Evolutionary conservation across 2,329 filamentous ascomycete genomes (phyloP).

Genomic region (Paraphaeosphaeria sporulosa): DNA sequence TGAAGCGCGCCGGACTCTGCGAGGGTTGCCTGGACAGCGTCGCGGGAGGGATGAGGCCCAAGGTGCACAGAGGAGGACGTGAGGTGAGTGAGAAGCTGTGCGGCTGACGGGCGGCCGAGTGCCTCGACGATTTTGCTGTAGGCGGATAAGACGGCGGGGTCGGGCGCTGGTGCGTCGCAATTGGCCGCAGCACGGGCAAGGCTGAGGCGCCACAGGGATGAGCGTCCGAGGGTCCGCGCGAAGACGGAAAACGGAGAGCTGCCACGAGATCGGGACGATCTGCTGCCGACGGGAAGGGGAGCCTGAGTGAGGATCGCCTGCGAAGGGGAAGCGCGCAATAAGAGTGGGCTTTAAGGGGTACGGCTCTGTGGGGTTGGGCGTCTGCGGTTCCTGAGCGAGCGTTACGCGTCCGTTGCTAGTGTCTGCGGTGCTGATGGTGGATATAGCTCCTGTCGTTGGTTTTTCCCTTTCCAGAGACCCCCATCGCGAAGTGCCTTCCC

Average conservation of each 20-base stretch:
- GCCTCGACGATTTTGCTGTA: conserved; percentile 14
- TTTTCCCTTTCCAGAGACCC: not conserved
- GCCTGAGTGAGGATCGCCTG: conserved; percentile 19
- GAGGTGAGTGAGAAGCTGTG: conserved; percentile 18
- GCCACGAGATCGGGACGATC: too few relatives aligned
- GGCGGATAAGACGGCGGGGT: conserved; percentile 24
- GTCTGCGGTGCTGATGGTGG: conserved; percentile 8
- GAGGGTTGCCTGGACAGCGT: not conserved
- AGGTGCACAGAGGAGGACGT: not conserved
- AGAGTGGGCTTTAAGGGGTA: conserved; percentile 12
- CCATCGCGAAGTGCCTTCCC: not conserved
- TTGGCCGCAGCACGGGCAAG: conserved; percentile 15
- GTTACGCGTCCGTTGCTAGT: not conserved
- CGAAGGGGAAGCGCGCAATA: conserved; percentile 1
- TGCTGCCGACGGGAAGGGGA: too few relatives aligned
- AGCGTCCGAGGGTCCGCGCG: too few relatives aligned
- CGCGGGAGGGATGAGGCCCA: not conserved
- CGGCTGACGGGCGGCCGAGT: conserved; percentile 29
- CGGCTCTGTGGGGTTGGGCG: conserved; percentile 8
- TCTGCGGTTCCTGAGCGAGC: not conserved
- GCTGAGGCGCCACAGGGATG: conserved; percentile 24
- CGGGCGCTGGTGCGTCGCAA: conserved; percentile 6
- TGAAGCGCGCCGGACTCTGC: not conserved
- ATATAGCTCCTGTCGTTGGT: not conserved
- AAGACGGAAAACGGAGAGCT: too few relatives aligned